Conservation (phyloP, 495 filamentous ascomycete species). For the Penicillium mononematosum region DNA sequence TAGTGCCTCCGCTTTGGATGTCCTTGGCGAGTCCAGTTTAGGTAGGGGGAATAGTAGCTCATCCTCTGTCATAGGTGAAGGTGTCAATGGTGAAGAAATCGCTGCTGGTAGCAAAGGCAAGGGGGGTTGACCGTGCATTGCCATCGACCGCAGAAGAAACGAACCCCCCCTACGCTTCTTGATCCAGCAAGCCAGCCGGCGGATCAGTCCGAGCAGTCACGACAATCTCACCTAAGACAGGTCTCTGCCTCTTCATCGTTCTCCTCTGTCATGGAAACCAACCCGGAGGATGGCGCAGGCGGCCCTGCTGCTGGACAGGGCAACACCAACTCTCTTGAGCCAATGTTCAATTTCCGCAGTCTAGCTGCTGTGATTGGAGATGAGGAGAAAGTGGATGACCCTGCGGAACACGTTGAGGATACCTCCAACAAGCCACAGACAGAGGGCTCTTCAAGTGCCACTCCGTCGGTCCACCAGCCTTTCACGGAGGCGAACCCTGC, state of each 20-base stretch:
- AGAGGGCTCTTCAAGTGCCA: constrained; percentile 31
- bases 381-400: constrained; percentile 52
- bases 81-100: constrained; percentile 31
- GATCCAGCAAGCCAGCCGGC: constrained; percentile 2
- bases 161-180: not conserved
- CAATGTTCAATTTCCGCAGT: constrained; percentile 90
- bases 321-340: constrained; percentile 60
- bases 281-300: constrained; percentile 49
- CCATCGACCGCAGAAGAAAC: constrained; percentile 14
- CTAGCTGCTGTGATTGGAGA: constrained; percentile 80
- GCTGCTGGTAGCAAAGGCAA: constrained; percentile 70
- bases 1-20: constrained; percentile 39
- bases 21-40: constrained; percentile 24
- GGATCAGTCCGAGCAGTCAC: constrained; percentile 38
- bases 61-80: constrained; percentile 29
- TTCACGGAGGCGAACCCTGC: constrained; percentile 13
- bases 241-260: constrained; percentile 79
- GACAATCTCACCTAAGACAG: constrained; percentile 70
- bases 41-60: constrained; percentile 38
- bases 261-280: constrained; percentile 69
- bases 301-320: constrained; percentile 41
- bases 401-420: constrained; percentile 48
- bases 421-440: constrained; percentile 14
- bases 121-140: constrained; percentile 62
- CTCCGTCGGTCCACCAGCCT: constrained; percentile 23